Conservation (phyloP, 257 asterid species). For the Salvia splendens region DNA sequence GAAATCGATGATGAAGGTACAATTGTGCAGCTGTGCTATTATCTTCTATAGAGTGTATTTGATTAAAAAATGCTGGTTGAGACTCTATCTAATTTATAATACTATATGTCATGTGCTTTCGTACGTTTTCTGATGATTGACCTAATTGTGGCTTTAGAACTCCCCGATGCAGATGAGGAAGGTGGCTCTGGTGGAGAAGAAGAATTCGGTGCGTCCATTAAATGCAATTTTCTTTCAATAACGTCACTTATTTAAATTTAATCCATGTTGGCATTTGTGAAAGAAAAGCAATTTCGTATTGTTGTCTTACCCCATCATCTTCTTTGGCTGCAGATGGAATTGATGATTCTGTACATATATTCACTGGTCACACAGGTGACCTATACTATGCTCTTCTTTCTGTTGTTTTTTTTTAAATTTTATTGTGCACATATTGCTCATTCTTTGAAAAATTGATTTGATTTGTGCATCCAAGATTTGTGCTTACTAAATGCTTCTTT, state of each 20-base stretch:
- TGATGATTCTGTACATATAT: slow-evolving; percentile 84
- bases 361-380: slow-evolving; percentile 87
- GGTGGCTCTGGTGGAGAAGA: slow-evolving; percentile 63
- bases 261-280: not conserved
- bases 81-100: not conserved
- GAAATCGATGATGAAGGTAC: slow-evolving; percentile 82
- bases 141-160: slow-evolving; percentile 53
- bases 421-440: not conserved
- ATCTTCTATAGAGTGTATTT: slow-evolving; percentile 4
- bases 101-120: not conserved
- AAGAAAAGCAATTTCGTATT: not conserved
- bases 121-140: slow-evolving; percentile 22
- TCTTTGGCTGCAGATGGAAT: slow-evolving; percentile 60
- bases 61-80: not conserved
- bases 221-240: slow-evolving; percentile 16
- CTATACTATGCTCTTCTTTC: slow-evolving; percentile 2
- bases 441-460: not conserved
- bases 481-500: slow-evolving; percentile 20
- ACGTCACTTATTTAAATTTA: not conserved
- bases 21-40: not conserved
- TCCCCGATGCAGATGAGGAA: slow-evolving; percentile 77
- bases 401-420: not conserved
- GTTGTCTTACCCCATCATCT: slow-evolving; percentile 30
- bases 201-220: slow-evolving; percentile 39
- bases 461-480: not conserved